Percentiles rank a stretch among this genome's conserved stretches.
phyloP scores from a whole-genome alignment of 768 basidiomycete species.

The Termitomyces heimii region DNA sequence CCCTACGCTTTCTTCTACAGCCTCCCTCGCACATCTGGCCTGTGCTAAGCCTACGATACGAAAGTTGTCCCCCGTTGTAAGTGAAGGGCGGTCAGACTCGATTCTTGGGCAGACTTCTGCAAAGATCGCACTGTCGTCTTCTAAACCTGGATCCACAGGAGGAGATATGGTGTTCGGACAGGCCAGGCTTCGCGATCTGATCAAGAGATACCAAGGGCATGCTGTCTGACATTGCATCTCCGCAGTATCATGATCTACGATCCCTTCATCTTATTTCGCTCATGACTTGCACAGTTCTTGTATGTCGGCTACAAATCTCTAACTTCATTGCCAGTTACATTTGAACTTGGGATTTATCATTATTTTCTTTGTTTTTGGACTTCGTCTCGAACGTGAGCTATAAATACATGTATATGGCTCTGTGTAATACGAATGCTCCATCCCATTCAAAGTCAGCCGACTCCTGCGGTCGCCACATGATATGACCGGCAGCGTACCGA shows the following conservation, averaged over 20 bases:
- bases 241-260: background rate
- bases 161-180: conserved; percentile 70
- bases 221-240: conserved; percentile 1
- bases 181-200: conserved; percentile 69
- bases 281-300: background rate
- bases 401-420: background rate
- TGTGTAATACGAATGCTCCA: background rate
- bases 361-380: conserved; percentile 6
- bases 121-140: conserved; percentile 17
- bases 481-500: too few relatives aligned
- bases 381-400: background rate
- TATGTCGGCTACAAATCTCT: background rate
- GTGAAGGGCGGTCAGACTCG: conserved; percentile 18
- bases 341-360: conserved; percentile 12
- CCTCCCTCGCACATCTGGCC: conserved; percentile 58
- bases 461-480: background rate
- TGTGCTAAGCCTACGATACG: conserved; percentile 14
- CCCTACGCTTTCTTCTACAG: conserved; percentile 71
- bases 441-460: background rate
- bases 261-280: background rate
- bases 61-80: conserved; percentile 31
- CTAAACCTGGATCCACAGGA: conserved; percentile 20
- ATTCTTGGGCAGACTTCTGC: conserved; percentile 5
- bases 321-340: background rate
- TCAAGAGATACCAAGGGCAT: conserved; percentile 70